Conservation (phyloP, 2,329 filamentous ascomycete genomes). For the Pyricularia sp. region DNA sequence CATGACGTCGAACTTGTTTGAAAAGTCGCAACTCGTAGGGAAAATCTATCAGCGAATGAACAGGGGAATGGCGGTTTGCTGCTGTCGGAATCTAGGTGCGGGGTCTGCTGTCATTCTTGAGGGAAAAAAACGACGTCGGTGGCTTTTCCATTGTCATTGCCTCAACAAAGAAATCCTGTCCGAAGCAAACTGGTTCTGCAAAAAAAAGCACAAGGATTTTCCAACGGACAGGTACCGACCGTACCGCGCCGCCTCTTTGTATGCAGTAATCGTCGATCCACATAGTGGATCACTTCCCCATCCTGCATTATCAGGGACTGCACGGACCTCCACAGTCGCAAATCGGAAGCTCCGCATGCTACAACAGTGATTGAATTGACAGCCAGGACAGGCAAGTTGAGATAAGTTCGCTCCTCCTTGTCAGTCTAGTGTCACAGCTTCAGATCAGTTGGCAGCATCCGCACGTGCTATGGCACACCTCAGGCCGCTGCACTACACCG, state of each 20-base stretch:
- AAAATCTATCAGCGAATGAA: neutral
- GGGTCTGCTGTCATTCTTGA: too few species aligned
- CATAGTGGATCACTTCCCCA: neutral
- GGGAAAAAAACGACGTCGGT: too few species aligned
- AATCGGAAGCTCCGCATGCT: neutral
- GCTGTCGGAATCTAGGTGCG: neutral
- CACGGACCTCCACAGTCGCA: neutral
- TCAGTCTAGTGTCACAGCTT: neutral
- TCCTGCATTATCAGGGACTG: neutral
- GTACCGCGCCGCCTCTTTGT: neutral
- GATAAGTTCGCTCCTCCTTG: neutral
- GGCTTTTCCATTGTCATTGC: neutral
- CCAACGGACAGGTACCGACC: neutral
- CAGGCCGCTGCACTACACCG: neutral
- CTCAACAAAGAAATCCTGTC: neutral
- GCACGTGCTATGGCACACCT: neutral
- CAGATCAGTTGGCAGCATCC: neutral
- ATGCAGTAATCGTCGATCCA: neutral
- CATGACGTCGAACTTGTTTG: neutral
- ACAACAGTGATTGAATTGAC: neutral
- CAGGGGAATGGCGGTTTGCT: neutral
- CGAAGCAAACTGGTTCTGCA: neutral
- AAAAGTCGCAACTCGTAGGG: neutral
- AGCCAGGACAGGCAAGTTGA: neutral
- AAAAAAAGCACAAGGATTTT: neutral